These are phyloP conservation scores for Irpex sp. DNA, from an alignment of 1,284 basidiomycete genomes.

Conservation along the genomic window DNA sequence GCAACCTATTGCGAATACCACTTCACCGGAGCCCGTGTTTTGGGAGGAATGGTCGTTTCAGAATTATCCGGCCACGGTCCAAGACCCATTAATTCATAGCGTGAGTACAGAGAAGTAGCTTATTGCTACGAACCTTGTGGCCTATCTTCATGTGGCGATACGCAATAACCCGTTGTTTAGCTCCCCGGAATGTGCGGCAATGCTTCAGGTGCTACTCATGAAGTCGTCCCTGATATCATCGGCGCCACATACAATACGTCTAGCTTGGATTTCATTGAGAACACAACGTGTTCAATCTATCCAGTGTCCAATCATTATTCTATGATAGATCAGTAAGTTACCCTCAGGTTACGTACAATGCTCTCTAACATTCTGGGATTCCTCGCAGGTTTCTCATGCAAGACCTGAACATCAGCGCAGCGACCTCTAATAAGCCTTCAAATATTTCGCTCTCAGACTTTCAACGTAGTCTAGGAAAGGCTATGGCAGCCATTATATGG, in stretches of 20 bases:
- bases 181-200: too few species aligned
- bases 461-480: not conserved
- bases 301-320: too few species aligned
- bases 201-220: too few species aligned
- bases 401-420: not conserved
- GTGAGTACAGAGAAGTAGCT: not conserved
- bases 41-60: too few species aligned
- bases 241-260: too few species aligned
- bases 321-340: too few species aligned
- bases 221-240: too few species aligned
- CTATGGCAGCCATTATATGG: not conserved
- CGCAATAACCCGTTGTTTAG: too few species aligned
- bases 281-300: too few species aligned
- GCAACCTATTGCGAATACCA: not conserved
- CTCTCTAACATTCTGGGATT: not conserved
- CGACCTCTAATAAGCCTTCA: not conserved
- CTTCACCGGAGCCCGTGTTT: not conserved
- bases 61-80: not conserved
- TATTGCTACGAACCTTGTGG: not conserved
- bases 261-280: too few species aligned
- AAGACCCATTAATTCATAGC: not conserved
- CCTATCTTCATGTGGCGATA: too few species aligned
- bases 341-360: too few species aligned
- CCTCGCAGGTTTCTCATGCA: not conserved
- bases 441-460: not conserved